phyloP scores from a whole-genome alignment of 2,329 filamentous ascomycete species.

The Dactylellina parvicollis region DNA sequence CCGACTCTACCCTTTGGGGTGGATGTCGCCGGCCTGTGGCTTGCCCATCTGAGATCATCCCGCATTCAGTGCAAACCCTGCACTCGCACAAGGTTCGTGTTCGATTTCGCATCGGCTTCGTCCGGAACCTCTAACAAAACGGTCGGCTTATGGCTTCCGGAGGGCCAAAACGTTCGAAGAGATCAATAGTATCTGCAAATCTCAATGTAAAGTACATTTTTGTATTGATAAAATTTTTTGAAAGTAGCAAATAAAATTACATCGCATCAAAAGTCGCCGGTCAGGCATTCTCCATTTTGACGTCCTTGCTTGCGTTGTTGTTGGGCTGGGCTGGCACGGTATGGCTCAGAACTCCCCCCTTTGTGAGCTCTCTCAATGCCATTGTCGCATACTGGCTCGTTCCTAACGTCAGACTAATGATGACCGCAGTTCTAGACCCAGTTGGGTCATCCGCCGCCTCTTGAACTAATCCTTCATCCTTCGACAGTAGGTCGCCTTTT shows the following conservation, averaged over 20 bases:
- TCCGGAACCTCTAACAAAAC: constrained; percentile 1
- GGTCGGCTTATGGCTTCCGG: constrained; percentile 10
- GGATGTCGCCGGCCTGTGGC: constrained; percentile 18
- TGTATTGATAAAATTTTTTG: background rate
- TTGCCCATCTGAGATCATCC: constrained; percentile 50
- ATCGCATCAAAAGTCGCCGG: background rate
- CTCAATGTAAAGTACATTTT: constrained; percentile 28
- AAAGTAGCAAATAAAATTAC: no score
- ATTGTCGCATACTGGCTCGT: constrained; percentile 87
- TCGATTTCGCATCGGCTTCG: constrained; percentile 25
- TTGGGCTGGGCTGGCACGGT: constrained; percentile 14
- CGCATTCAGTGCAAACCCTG: background rate
- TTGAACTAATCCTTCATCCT: constrained; percentile 39
- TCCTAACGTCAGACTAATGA: constrained; percentile 78
- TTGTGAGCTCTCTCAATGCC: constrained; percentile 81
- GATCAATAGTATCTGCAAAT: constrained; percentile 20
- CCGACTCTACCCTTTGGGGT: constrained; percentile 35
- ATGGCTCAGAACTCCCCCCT: constrained; percentile 70
- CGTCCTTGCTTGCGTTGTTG: background rate
- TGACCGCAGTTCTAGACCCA: constrained; percentile 70
- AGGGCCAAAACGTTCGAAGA: background rate
- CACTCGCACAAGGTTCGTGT: constrained; percentile 27
- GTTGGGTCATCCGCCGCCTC: constrained; percentile 37
- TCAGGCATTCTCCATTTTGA: constrained; percentile 19
- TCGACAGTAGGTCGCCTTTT: constrained; percentile 32